phyloP scores from a whole-genome alignment of 1,284 basidiomycete genomes.

The Melampsora allii-populina region DNA sequence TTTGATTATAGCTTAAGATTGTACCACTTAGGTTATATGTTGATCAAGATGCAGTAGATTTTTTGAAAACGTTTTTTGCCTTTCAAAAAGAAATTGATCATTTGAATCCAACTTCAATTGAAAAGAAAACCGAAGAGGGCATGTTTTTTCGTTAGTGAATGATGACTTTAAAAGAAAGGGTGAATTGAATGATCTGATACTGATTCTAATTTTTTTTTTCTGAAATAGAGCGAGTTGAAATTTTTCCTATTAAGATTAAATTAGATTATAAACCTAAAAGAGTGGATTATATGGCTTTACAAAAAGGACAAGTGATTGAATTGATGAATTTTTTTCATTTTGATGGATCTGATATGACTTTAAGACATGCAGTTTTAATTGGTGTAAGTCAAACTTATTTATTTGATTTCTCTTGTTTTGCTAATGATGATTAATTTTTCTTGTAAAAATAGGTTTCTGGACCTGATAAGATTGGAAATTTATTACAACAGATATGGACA shows the following conservation, averaged over 20 bases:
- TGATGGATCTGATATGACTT: slow-evolving; percentile 95
- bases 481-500: slow-evolving; percentile 95
- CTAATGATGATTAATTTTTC: background rate
- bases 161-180: too few species aligned
- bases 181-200: too few species aligned
- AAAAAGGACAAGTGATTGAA: slow-evolving; percentile 88
- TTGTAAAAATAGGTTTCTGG: slow-evolving; percentile 62
- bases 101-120: slow-evolving; percentile 51
- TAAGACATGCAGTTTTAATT: slow-evolving; percentile 83
- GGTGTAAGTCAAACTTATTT: slow-evolving; percentile 55
- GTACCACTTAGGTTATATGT: slow-evolving; percentile 87
- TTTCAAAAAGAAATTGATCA: slow-evolving; percentile 69
- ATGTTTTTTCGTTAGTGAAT: slow-evolving; percentile 41
- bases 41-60: slow-evolving; percentile 97
- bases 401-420: background rate
- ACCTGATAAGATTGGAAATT: slow-evolving; percentile 76
- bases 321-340: slow-evolving; percentile 99
- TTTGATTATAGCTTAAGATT: slow-evolving; percentile 77
- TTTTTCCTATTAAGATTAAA: slow-evolving; percentile 72
- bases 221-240: slow-evolving; percentile 71
- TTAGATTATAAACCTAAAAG: slow-evolving; percentile 97
- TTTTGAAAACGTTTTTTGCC: slow-evolving; percentile 91
- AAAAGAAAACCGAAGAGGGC: background rate
- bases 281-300: slow-evolving; percentile 87
- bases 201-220: background rate